Evolutionary conservation across 2,329 filamentous ascomycete genomes (phyloP).

Genomic region (Trichoderma brevicompactum): DNA sequence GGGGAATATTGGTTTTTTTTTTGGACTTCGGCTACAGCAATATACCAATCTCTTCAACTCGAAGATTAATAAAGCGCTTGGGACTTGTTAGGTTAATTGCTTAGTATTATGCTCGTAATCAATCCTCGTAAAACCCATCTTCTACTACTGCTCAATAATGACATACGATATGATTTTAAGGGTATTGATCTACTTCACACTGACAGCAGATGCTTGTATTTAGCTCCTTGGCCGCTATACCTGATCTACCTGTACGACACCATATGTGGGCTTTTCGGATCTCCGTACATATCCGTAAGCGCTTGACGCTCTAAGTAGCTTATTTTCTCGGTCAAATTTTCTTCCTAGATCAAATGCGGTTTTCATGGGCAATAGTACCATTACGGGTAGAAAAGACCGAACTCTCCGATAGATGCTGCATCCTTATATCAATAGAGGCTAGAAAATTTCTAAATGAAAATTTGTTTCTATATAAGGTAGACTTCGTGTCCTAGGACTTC

Average conservation of each 20-base stretch:
- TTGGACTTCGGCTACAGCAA: too few relatives aligned
- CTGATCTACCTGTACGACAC: not conserved
- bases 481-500: not conserved
- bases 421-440: too few relatives aligned
- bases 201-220: not conserved
- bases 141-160: too few relatives aligned
- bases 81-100: too few relatives aligned
- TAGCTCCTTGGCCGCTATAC: not conserved
- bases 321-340: not conserved
- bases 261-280: not conserved
- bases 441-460: too few relatives aligned
- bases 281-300: conserved; percentile 1
- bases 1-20: not conserved
- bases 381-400: not conserved
- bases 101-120: too few relatives aligned
- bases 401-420: not conserved
- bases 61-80: not conserved
- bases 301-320: not conserved
- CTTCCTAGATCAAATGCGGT: not conserved
- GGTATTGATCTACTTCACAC: not conserved
- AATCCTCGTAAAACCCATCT: too few relatives aligned
- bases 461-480: too few relatives aligned
- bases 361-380: too few relatives aligned
- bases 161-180: not conserved
- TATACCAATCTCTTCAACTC: not conserved